A percentile compares a stretch with the other conserved stretches of the same genome.
Evolutionary conservation across 2,329 filamentous ascomycete genomes (phyloP).

Genomic region (Hypoxylon sp.): DNA sequence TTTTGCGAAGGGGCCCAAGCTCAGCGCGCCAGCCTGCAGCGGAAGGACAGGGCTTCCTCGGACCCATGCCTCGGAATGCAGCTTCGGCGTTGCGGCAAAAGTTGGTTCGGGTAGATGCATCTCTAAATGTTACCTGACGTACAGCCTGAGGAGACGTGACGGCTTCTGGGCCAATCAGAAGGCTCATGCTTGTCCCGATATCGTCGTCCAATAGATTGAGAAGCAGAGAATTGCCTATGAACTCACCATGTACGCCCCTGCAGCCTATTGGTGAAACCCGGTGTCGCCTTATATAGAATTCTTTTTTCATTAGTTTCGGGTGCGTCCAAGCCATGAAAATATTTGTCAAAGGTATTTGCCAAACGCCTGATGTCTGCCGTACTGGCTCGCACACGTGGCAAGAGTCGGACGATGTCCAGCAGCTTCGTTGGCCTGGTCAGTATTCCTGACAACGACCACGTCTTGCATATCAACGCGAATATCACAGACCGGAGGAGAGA

Average conservation of each 20-base stretch:
- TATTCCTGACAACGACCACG: conserved; percentile 30
- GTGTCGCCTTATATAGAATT: conserved; percentile 33
- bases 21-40: conserved; percentile 12
- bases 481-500: conserved; percentile 29
- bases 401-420: conserved; percentile 26
- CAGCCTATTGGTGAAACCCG: conserved; percentile 39
- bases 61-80: conserved; percentile 21
- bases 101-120: conserved; percentile 41
- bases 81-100: conserved; percentile 31
- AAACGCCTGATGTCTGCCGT: conserved; percentile 23
- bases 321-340: conserved; percentile 34
- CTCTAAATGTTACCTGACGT: conserved; percentile 37
- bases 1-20: conserved; percentile 17
- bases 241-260: conserved; percentile 40
- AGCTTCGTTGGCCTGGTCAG: conserved; percentile 11
- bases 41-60: conserved; percentile 8
- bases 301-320: conserved; percentile 29
- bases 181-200: conserved; percentile 27
- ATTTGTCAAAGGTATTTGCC: conserved; percentile 36
- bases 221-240: conserved; percentile 30
- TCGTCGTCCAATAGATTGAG: conserved; percentile 33
- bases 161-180: conserved; percentile 38
- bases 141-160: conserved; percentile 34
- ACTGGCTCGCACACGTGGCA: conserved; percentile 37
- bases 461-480: conserved; percentile 29